phyloP scores from a whole-genome alignment of 2,329 filamentous ascomycete species.

The Trichoderma sp. region DNA sequence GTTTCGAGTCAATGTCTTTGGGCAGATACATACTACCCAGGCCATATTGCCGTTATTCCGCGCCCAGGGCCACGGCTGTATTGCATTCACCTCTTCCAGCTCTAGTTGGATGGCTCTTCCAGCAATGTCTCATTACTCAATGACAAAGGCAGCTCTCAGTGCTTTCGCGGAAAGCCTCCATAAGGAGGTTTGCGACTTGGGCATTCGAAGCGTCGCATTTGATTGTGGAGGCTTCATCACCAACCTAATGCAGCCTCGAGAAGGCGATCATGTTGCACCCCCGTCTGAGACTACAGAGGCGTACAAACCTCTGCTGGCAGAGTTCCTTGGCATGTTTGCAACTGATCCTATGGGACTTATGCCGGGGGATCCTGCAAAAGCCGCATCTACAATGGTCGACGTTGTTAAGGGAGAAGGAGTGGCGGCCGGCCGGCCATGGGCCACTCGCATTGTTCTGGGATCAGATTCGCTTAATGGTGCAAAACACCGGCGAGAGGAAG shows the following conservation, averaged over 20 bases:
- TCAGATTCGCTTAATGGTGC: slow-evolving; percentile 37
- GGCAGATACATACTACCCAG: slow-evolving; percentile 36
- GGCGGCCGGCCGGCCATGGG: slow-evolving; percentile 35
- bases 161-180: slow-evolving; percentile 38
- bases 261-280: slow-evolving; percentile 25
- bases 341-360: slow-evolving; percentile 33
- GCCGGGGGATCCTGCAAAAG: slow-evolving; percentile 36
- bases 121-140: slow-evolving; percentile 39
- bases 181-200: slow-evolving; percentile 38
- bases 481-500: slow-evolving; percentile 34
- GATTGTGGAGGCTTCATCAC: slow-evolving; percentile 41
- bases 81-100: slow-evolving; percentile 41
- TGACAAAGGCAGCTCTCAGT: slow-evolving; percentile 39
- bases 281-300: slow-evolving; percentile 23
- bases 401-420: slow-evolving; percentile 38
- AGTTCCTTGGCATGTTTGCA: slow-evolving; percentile 34
- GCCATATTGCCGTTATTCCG: slow-evolving; percentile 38
- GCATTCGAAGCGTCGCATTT: slow-evolving; percentile 38
- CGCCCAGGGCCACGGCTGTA: slow-evolving; percentile 32
- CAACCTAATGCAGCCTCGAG: slow-evolving; percentile 37
- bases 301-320: slow-evolving; percentile 35
- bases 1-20: slow-evolving; percentile 39
- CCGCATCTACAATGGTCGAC: slow-evolving; percentile 35
- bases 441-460: slow-evolving; percentile 39
- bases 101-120: slow-evolving; percentile 38